A percentile compares a stretch with the other conserved stretches of the same genome.
These are phyloP conservation scores for Gymnopus androsaceus DNA, from an alignment of 1,284 basidiomycete genomes.

Conservation along the genomic window DNA sequence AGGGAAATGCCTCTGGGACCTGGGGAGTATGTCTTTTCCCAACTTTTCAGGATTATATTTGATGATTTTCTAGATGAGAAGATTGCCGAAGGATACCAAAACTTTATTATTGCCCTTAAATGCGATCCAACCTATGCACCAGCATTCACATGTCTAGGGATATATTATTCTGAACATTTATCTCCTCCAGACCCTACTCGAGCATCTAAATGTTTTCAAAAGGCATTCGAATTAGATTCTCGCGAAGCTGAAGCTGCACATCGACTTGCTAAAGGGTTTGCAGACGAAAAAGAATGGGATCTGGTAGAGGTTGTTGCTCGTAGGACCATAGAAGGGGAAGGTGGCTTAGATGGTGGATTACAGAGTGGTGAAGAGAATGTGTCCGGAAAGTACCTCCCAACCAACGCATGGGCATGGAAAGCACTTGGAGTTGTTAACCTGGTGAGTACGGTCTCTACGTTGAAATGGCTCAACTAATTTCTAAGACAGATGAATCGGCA, in stretches of 20 bases:
- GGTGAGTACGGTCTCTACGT: conserved; percentile 47
- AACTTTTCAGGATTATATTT: conserved; percentile 9
- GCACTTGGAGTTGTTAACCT: conserved; percentile 92
- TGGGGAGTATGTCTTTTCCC: conserved; percentile 57
- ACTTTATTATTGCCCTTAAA: conserved; percentile 86
- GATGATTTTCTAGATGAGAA: conserved; percentile 34
- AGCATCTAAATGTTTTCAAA: conserved; percentile 96
- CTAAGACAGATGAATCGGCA: conserved; percentile 67
- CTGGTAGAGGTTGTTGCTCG: conserved; percentile 91
- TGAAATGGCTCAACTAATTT: conserved; percentile 14
- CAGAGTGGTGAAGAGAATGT: conserved; percentile 47
- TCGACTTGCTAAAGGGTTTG: conserved; percentile 86
- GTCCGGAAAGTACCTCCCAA: conserved; percentile 63
- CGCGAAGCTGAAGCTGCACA: conserved; percentile 85
- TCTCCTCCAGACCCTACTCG: conserved; percentile 80
- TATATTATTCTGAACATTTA: conserved; percentile 80
- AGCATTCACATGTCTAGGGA: conserved; percentile 90
- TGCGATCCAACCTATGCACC: conserved; percentile 80
- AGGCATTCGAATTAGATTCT: conserved; percentile 96
- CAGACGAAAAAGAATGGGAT: conserved; percentile 94
- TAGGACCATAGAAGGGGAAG: conserved; percentile 91
- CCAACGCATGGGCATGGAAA: conserved; percentile 98
- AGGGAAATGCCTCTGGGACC: conserved; percentile 47
- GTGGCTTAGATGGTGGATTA: conserved; percentile 68
- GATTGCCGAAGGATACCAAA: conserved; percentile 71